Conservation (phyloP, 208 protist species). For the Giardia muris region DNA sequence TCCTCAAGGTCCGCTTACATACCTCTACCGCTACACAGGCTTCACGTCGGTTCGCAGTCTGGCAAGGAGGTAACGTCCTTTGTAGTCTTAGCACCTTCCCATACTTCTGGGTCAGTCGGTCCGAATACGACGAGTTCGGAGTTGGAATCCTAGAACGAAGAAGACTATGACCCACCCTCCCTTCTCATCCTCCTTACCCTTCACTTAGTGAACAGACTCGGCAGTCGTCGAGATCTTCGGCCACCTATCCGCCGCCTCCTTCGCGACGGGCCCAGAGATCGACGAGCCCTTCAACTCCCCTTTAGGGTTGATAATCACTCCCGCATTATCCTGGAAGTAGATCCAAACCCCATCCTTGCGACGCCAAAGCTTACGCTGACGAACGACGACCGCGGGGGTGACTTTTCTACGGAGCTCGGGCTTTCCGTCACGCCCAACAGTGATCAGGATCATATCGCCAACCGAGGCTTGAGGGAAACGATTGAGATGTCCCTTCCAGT, state of each 20-base stretch:
- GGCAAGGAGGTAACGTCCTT: not conserved
- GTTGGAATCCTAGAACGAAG: not conserved
- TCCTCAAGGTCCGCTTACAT: not conserved
- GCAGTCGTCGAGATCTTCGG: conserved; percentile 86
- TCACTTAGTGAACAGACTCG: conserved; percentile 4
- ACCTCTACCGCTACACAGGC: no score
- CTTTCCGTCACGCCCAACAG: conserved; percentile 96
- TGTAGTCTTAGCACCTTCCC: not conserved
- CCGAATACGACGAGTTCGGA: conserved; percentile 10
- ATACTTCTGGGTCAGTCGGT: conserved; percentile 9
- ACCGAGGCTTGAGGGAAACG: conserved; percentile 81
- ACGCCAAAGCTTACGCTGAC: conserved; percentile 94
- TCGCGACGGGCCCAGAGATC: conserved; percentile 91
- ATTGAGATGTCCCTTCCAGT: conserved; percentile 88
- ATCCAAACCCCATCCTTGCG: conserved; percentile 86
- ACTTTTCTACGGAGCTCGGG: conserved; percentile 97
- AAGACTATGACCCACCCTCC: not conserved
- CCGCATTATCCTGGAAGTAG: conserved; percentile 99
- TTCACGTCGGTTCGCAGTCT: not conserved
- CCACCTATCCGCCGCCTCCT: conserved; percentile 98
- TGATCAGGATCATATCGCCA: conserved; percentile 94
- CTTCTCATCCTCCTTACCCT: not conserved
- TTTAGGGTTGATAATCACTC: conserved; percentile 98
- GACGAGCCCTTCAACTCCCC: conserved; percentile 98
- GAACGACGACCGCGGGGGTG: conserved; percentile 79